Conservation (phyloP, 177 flowering plant genomes). For the Viscum album region DNA sequence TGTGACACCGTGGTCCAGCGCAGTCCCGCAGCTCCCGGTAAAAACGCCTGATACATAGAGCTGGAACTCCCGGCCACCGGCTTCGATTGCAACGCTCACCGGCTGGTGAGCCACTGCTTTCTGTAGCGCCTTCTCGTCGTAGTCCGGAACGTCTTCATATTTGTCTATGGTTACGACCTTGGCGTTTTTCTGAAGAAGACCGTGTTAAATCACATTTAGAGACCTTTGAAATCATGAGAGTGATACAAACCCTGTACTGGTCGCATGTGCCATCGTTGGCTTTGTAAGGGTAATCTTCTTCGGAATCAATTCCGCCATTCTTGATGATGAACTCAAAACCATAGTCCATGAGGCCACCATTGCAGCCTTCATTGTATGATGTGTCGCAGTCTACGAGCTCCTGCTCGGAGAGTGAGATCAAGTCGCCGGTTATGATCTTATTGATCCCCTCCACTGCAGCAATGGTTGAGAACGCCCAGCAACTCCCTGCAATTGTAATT, state of each 20-base stretch:
- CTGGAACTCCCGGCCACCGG: constrained; percentile 67
- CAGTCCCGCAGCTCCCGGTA: constrained; percentile 33
- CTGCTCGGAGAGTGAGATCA: constrained; percentile 72
- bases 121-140: constrained; percentile 48
- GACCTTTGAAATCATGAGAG: background rate
- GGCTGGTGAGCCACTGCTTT: constrained; percentile 70
- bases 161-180: constrained; percentile 55
- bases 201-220: too few species aligned
- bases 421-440: constrained; percentile 53
- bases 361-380: constrained; percentile 63
- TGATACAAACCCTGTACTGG: constrained; percentile 33
- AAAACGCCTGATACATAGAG: constrained; percentile 44
- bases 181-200: constrained; percentile 54
- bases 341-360: constrained; percentile 86
- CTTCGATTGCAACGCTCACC: constrained; percentile 76
- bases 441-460: constrained; percentile 75
- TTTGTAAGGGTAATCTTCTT: constrained; percentile 64
- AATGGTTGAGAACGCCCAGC: constrained; percentile 74
- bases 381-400: constrained; percentile 81
- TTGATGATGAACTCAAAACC: constrained; percentile 71
- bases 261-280: constrained; percentile 50
- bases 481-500: constrained; percentile 47
- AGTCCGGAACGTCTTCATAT: constrained; percentile 58
- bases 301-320: constrained; percentile 70
- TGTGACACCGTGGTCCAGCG: constrained; percentile 35